Base-by-base conservation (phyloP, 2,329 filamentous ascomycete species). In the Shiraia sp. region DNA sequence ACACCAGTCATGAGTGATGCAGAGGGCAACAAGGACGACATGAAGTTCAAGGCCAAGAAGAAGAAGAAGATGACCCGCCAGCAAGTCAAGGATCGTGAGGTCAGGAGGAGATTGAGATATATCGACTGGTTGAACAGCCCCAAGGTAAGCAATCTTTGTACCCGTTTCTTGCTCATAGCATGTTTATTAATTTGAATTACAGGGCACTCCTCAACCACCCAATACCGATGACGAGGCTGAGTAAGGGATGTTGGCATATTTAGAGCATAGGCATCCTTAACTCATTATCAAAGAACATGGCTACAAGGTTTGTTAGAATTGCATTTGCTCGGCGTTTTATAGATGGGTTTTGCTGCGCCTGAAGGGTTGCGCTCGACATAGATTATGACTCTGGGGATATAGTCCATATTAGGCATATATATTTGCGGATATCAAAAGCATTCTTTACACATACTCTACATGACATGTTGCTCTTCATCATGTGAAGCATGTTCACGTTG, bases 11-110 rank as follows among this genome's bases (percentile, higher is more conserved):
- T 90, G 75, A 87, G 82, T 25, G 91, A 90, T n/a, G 82, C 79
- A 1, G 92, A 97, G 72, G 91, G 93, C 58, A 83, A 83, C 46
- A 78, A 75, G 63, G 70, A 86, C 71, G 80, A 78, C 47, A 81
- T 99, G 79, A 92, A 95, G 76, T 99, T 99, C 84, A 83, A 80
- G 71, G 79, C 87, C 8, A 93, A 91, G 81, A 86, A 86, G 75
- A 96, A 96, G 90, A 95, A 92, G 84, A 99, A 99, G 88, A 82
- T 93, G 82, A 99, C 93, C 42, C 89, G 95, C 78, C 90, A 90
- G 74, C 90, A 99, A 72, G 59, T 91, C 68, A 99, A 99, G 81
- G 93, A 99, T 71, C 80, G 87, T 14, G 92, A 97, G 73, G 87
- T 87, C 30, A 81, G 95, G 52, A 82, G 92, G 55, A 81, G 93